Conservation (phyloP, 139 green algal species). For the Edaphochlamys debaryana region DNA sequence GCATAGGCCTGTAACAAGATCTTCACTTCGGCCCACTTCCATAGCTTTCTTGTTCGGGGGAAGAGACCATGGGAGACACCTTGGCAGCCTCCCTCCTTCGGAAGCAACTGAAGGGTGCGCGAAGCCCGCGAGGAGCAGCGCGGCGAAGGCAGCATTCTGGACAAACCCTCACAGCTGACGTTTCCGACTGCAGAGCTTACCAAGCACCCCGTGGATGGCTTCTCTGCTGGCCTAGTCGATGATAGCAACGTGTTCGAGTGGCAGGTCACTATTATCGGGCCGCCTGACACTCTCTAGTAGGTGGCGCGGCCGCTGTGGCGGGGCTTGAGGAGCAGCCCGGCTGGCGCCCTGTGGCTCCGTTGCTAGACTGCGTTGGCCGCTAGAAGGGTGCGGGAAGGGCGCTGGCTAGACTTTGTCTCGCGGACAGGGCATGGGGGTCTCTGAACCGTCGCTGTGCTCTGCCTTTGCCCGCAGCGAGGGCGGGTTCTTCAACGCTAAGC, state of each 20-base stretch:
- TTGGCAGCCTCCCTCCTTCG: conserved; percentile 69
- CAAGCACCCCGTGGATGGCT: conserved; percentile 97
- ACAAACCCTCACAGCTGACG: background rate
- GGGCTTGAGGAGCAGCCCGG: no score
- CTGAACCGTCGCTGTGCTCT: no score
- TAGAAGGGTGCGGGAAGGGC: no score
- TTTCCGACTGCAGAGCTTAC: conserved; percentile 86
- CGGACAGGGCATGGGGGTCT: no score
- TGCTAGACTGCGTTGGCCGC: no score
- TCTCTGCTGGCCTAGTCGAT: conserved; percentile 96
- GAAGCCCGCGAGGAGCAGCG: no score
- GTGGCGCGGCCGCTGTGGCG: conserved; percentile 19
- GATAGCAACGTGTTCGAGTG: conserved; percentile 99
- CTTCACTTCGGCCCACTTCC: no score
- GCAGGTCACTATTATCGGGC: conserved; percentile 97
- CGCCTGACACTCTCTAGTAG: conserved; percentile 97
- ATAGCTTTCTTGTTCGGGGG: background rate
- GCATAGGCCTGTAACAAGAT: no score
- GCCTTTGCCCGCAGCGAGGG: conserved; percentile 86
- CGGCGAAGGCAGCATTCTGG: background rate
- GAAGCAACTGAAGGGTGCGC: conserved; percentile 94
- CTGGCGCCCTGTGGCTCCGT: background rate
- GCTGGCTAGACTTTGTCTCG: no score
- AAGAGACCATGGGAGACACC: conserved; percentile 11
- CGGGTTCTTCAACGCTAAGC: conserved; percentile 98